Evolutionary conservation across 2,329 filamentous ascomycete genomes (phyloP), one percentile per base, ranked within the genome.

Genomic region (Aaosphaeria arxii): DNA sequence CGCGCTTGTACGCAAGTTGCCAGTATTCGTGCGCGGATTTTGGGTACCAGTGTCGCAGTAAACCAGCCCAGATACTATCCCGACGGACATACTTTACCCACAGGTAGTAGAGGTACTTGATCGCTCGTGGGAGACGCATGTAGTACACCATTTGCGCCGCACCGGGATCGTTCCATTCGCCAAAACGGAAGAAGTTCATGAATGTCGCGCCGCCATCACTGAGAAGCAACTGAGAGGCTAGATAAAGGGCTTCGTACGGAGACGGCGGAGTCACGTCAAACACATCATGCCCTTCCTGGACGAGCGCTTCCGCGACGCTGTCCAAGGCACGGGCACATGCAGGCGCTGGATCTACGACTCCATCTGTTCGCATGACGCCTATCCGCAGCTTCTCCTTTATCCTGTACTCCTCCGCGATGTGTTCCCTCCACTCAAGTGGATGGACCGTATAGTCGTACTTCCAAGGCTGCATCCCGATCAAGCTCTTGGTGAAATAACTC

Each of bases 381-480:
- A 96, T 78, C 24, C 84, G 80, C 13, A 95, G 73, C 52, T 73
- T 80, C 62, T 81, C 81, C 67, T 84, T 86, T 30, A 80, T 76
- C 33, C 74, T 70, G 50, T 81, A 85, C 40, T 85, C 82, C 11
- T 77, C 67, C 55, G 84, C 81, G 1, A 84, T 59, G 0, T 86
- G 77, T 2, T 77, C 66, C 48, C 87, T 77, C 91, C 91, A 96
- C 3, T 81, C 76, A n/a, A 96, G 77, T 0, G 90, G 91, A 62
- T 95, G 90, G 1, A 92, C 89, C 0, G 83, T 86, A 58, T 89
- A 85, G 65, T 96, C 91, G 63, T 95, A 95, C 50, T 81, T 86
- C 91, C 91, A 96, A 0, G 91, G 89, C 70, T 88, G 77, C 84
- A 94, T 92, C 44, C 82, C 74, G 47, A 96, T 81, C 46, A 96